Base-by-base conservation (phyloP, 1,284 basidiomycete genomes). In the Leccinum pseudoinsigne region DNA sequence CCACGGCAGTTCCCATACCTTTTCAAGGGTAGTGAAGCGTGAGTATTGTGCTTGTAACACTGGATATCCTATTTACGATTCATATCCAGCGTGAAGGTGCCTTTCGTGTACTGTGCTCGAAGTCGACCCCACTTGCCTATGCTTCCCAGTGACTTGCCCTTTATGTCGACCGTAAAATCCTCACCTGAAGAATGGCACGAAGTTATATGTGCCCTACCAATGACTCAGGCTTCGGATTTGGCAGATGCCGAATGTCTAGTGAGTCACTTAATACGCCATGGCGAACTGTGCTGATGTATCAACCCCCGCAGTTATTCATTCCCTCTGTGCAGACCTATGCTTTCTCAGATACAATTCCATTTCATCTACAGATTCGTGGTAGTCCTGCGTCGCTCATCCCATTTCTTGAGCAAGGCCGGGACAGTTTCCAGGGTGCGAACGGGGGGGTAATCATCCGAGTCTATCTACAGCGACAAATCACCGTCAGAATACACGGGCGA, bases 151-250 rank as follows among this genome's bases (percentile, higher is more conserved):
- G 57, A 74, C 31, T 50, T 66, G 8, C 55, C 62, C 10, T 77
- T 75, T 14, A 64, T 76, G 67, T 64, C 65, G 12, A 75, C 75
- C 8, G 68, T 77, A 34, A 77, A 74, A 59, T 64, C 64, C 4
- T 75, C 70, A 2, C 71, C 75, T 6, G 73, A 74, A 66, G 72
- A 77, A 58, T 74, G 72, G 75, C 66, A 66, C 59, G 68, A 74
- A 66, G 55, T 72, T 23, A 71, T 70, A 54, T 75, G 65, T 42
- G 61, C 66, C n/a, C 9, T 71, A 56, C 63, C 69, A 28, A 64
- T 63, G 64, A 59, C 73, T 26, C 63, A 63, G 55, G 47, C 55
- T 23, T 77, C 72, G 4, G 58, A 58, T 12, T 62, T 74, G 64
- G 55, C 67, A n/a, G 65, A 62, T 23, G 57, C 59, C 4, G 67